Conservation (phyloP, 208 protist species). For the Leishmania aethiopica region DNA sequence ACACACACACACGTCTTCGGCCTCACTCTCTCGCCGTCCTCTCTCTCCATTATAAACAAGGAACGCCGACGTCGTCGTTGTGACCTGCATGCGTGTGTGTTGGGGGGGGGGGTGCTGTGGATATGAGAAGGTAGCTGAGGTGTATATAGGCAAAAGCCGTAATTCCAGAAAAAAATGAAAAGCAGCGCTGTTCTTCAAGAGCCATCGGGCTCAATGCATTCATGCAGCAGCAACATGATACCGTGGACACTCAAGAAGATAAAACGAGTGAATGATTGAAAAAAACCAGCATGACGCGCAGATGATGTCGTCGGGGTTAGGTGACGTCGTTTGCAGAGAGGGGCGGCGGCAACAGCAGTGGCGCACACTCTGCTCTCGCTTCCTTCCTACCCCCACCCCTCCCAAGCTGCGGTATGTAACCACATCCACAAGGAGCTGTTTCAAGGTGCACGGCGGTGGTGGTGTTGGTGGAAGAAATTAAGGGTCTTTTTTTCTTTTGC, state of each 20-base stretch:
- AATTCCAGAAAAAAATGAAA: background rate
- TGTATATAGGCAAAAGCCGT: background rate
- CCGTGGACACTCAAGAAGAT: background rate
- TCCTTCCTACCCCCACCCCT: background rate
- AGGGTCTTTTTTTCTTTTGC: background rate
- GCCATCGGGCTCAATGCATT: background rate
- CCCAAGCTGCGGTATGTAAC: background rate
- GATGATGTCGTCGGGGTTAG: background rate
- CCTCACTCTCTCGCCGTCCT: background rate
- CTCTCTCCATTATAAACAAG: background rate
- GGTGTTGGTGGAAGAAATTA: background rate
- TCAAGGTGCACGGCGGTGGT: background rate
- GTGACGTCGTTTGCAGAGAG: background rate
- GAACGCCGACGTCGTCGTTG: background rate
- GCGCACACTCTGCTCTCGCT: background rate
- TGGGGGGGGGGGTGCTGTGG: background rate
- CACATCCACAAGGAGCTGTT: background rate
- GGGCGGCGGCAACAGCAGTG: background rate
- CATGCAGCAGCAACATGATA: background rate
- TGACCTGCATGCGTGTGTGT: background rate
- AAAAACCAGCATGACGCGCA: background rate
- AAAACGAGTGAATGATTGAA: constrained; percentile 2
- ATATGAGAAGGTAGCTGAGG: background rate
- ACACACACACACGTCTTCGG: background rate
- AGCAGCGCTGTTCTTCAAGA: background rate